Evolutionary conservation across 768 basidiomycete genomes (phyloP).

Genomic region (Termitomyces heimii): DNA sequence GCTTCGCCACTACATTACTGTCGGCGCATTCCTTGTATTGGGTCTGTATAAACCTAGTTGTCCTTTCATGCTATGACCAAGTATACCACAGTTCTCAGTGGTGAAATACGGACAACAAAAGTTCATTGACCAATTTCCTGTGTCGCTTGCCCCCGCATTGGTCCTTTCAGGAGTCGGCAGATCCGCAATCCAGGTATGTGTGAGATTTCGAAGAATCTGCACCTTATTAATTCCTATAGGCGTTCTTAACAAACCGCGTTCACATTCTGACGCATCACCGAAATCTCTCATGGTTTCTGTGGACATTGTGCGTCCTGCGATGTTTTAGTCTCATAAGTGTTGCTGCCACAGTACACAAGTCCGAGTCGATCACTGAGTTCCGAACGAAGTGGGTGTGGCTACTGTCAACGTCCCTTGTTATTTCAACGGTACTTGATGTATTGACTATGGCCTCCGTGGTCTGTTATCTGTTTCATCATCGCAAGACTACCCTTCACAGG

Average conservation of each 20-base stretch:
- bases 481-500: background rate
- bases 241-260: constrained; percentile 10
- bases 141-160: background rate
- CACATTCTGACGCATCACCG: background rate
- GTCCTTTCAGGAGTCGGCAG: constrained; percentile 5
- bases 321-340: constrained; percentile 1
- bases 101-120: constrained; percentile 6
- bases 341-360: background rate
- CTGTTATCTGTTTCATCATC: background rate
- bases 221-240: background rate
- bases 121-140: background rate
- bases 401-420: constrained; percentile 2
- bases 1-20: background rate
- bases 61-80: background rate
- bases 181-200: constrained; percentile 2
- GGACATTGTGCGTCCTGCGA: constrained; percentile 1
- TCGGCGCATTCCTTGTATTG: background rate
- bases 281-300: background rate
- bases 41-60: background rate
- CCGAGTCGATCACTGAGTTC: background rate
- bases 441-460: background rate
- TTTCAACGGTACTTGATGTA: constrained; percentile 1
- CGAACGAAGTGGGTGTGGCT: constrained; percentile 1
- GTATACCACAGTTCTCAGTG: background rate
- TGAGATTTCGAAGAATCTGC: background rate